Conservation (phyloP, 176 grass and related monocot species). For the Lolium rigidum region DNA sequence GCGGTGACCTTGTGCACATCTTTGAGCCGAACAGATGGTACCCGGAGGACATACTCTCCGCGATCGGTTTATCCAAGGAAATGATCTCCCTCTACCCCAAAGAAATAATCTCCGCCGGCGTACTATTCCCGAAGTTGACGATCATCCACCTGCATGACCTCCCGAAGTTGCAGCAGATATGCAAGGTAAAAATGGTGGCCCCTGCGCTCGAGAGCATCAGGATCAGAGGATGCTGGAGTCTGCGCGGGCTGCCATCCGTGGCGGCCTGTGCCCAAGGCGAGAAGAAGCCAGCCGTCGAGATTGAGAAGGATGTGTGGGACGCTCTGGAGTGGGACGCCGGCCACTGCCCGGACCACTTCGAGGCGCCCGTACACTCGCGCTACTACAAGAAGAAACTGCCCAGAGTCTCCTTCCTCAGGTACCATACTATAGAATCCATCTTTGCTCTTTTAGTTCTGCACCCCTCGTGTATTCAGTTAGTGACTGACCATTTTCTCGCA, state of each 20-base stretch:
- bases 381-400: constrained; percentile 29
- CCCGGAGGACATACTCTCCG: fast-evolving
- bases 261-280: too few relatives aligned
- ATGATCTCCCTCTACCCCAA: too few relatives aligned
- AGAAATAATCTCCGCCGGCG: too few relatives aligned
- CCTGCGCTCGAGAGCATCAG: not conserved
- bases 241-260: too few relatives aligned
- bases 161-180: constrained; percentile 10
- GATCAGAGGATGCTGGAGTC: constrained; percentile 8
- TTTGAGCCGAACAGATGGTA: fast-evolving
- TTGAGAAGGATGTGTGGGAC: constrained; percentile 2
- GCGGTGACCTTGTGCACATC: not conserved
- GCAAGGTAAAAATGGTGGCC: not conserved
- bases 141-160: constrained; percentile 21
- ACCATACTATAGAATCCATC: not conserved
- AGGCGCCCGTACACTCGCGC: not conserved
- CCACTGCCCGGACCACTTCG: constrained; percentile 9
- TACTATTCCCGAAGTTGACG: not conserved
- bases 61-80: too few relatives aligned
- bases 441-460: not conserved
- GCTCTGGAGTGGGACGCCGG: constrained; percentile 15
- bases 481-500: not conserved
- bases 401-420: constrained; percentile 10
- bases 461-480: not conserved
- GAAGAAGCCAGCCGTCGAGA: not conserved